phyloP scores from a whole-genome alignment of 1,139 yeast species.

The Geotrichum siamense region DNA sequence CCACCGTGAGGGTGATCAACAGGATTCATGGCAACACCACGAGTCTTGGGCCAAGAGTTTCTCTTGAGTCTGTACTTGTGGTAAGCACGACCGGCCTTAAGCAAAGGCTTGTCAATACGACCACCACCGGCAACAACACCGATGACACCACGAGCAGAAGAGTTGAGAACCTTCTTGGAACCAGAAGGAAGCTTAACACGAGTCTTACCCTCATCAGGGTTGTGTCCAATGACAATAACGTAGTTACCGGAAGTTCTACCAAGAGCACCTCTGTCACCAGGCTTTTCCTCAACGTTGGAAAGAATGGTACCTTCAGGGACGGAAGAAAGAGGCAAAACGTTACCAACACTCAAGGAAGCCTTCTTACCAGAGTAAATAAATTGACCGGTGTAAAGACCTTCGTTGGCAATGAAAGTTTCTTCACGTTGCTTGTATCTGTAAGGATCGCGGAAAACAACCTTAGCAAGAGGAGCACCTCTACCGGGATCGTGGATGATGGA shows the following conservation, averaged over 20 bases:
- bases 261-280: slow-evolving; percentile 99
- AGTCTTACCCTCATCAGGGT: slow-evolving; percentile 98
- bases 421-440: slow-evolving; percentile 97
- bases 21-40: slow-evolving; percentile 99
- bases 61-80: slow-evolving; percentile 98
- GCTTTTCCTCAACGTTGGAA: slow-evolving; percentile 97
- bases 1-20: slow-evolving; percentile 99
- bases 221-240: slow-evolving; percentile 98
- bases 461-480: slow-evolving; percentile 99
- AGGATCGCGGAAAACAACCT: slow-evolving; percentile 99
- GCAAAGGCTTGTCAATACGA: slow-evolving; percentile 98
- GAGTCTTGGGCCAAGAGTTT: slow-evolving; percentile 99
- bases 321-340: slow-evolving; percentile 92
- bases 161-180: slow-evolving; percentile 92
- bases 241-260: slow-evolving; percentile 99
- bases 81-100: slow-evolving; percentile 99
- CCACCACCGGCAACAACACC: slow-evolving; percentile 99
- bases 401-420: slow-evolving; percentile 98
- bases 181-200: slow-evolving; percentile 99
- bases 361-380: slow-evolving; percentile 98
- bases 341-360: slow-evolving; percentile 96
- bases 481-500: slow-evolving; percentile 99
- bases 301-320: slow-evolving; percentile 99
- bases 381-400: slow-evolving; percentile 99
- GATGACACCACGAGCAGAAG: slow-evolving; percentile 98